Conservation (phyloP, 177 flowering plant genomes). For the Vitis hybrid region DNA sequence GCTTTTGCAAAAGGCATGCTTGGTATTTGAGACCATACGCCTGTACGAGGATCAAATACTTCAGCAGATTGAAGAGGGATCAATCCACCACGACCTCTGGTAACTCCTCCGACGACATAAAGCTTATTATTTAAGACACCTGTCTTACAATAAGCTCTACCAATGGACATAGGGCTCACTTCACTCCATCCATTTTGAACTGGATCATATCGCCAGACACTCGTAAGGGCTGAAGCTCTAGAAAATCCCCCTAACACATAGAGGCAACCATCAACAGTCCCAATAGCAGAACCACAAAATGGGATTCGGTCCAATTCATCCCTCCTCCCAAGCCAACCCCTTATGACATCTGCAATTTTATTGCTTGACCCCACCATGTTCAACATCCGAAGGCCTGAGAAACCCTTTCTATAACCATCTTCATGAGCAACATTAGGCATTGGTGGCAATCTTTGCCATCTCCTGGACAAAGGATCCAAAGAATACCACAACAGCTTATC, state of each 20-base stretch:
- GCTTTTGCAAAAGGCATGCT: constrained; percentile 82
- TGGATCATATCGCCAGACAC: constrained; percentile 75
- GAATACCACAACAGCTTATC: constrained; percentile 65
- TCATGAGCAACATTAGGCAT: constrained; percentile 55
- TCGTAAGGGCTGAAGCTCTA: constrained; percentile 52
- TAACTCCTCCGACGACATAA: constrained; percentile 78
- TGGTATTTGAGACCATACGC: constrained; percentile 58
- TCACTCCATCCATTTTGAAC: constrained; percentile 59
- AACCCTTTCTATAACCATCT: constrained; percentile 43
- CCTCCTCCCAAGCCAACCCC: constrained; percentile 63
- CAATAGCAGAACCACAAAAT: constrained; percentile 72
- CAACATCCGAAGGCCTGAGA: constrained; percentile 42
- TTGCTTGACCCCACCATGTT: constrained; percentile 40
- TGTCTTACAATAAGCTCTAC: constrained; percentile 77
- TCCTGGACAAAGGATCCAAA: constrained; percentile 52
- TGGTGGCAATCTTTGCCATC: constrained; percentile 73
- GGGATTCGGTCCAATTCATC: constrained; percentile 48
- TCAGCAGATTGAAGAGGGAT: constrained; percentile 81
- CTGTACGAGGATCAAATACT: constrained; percentile 61
- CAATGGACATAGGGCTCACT: constrained; percentile 57
- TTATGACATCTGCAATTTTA: constrained; percentile 54
- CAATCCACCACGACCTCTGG: constrained; percentile 59
- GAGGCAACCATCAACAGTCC: constrained; percentile 64
- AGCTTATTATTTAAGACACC: constrained; percentile 61
- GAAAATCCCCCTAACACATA: constrained; percentile 78